These are phyloP conservation scores for Rhizodiscina lignyota DNA, from an alignment of 495 filamentous ascomycete species.

Conservation along the genomic window DNA sequence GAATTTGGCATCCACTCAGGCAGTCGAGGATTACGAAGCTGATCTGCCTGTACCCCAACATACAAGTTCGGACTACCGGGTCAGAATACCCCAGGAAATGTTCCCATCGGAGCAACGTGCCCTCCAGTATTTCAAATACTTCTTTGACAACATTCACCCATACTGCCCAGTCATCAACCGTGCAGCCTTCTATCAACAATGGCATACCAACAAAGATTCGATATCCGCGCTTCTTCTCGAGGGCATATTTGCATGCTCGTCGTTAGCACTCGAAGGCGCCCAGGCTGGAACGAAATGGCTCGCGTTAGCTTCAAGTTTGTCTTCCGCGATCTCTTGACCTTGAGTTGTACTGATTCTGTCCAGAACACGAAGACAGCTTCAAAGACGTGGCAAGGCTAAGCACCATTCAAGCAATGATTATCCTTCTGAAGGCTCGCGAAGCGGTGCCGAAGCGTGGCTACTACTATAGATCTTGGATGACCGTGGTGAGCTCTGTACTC, in stretches of 20 bases:
- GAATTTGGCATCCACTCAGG: conserved; percentile 49
- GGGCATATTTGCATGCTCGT: conserved; percentile 88
- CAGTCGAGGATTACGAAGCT: conserved; percentile 51
- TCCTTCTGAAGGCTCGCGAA: conserved; percentile 83
- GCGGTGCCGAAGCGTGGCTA: conserved; percentile 84
- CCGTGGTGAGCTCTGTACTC: conserved; percentile 73
- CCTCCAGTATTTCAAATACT: conserved; percentile 78
- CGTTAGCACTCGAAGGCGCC: conserved; percentile 66
- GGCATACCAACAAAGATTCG: conserved; percentile 67
- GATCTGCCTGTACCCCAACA: conserved; percentile 40
- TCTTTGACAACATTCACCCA: conserved; percentile 82
- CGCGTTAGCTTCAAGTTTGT: conserved; percentile 75
- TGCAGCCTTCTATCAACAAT: conserved; percentile 73
- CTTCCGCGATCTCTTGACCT: neutral
- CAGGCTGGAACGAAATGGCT: conserved; percentile 86
- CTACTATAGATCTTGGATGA: conserved; percentile 97
- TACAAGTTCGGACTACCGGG: conserved; percentile 48
- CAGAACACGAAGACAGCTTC: conserved; percentile 88
- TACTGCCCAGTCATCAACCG: conserved; percentile 92
- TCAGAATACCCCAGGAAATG: conserved; percentile 82
- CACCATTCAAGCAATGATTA: conserved; percentile 79
- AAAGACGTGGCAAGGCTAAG: conserved; percentile 88
- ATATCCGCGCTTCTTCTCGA: conserved; percentile 89
- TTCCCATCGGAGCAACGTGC: conserved; percentile 83
- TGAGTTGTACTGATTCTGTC: conserved; percentile 3